Evolutionary conservation across 192 early-diverging fungal species (phyloP), one percentile per base, ranked within the genome.

Genomic region (Coemansia sp.): DNA sequence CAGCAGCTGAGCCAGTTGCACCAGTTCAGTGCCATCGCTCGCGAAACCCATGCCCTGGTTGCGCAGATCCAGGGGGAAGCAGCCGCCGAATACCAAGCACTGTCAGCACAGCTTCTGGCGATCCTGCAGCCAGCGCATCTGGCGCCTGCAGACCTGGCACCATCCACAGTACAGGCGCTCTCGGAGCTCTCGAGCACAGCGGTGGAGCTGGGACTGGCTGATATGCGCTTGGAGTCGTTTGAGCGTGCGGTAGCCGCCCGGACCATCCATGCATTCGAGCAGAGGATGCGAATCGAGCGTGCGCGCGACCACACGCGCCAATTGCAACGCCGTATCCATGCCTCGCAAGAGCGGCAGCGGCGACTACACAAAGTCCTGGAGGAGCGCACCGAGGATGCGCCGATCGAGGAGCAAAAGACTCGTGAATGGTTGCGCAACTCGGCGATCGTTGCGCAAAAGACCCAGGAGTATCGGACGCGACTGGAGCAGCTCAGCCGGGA

Each of bases 371-470:
- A 30, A 25, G 19, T 74, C 38, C 54, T 82, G 14, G 68, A 64
- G 9, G 22, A 59, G 10, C 60, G 70, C 4, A 17, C 11, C 10
- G n/a, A 9, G 14, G 62, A 50, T 5, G 63, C 63, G 1, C 57
- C 64, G 8, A 47, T 72, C 11, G 81, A 82, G 45, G 64, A 75
- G 50, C 74, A 77, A 37, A 82, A 82, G 62, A 63, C 70, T 1
- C 54, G 71, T 3, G 81, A 82, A 40, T 82, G 81, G 81, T 33
- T 50, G 57, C 62, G 74, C 17, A 82, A 82, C 37, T 59, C 75
- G 1, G 50, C 61, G 17, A 60, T 82, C 5, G 58, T 82, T 2
- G 44, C 30, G 13, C 67, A 65, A 37, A 82, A 82, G 52, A 47
- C 54, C 6, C 22, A 30, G 15, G 81, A 82, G 62, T 82, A 82